Base-by-base conservation (phyloP, 1,284 basidiomycete species). In the Veloboletus limbatus region DNA sequence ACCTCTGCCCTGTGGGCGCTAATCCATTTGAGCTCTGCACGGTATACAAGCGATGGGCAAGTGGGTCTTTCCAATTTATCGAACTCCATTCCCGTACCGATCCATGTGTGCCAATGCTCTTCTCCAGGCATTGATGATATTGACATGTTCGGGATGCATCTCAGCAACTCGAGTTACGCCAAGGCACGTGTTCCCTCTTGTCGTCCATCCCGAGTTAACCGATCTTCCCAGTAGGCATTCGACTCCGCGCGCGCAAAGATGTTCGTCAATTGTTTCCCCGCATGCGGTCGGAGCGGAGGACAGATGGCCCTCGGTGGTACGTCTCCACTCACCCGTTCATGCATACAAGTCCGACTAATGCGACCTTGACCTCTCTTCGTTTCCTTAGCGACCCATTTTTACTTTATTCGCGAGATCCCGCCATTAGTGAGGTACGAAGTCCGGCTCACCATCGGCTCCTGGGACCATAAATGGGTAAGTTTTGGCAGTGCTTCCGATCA, bases 381-480 rank as follows among this genome's bases (percentile, higher is more conserved):
- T 38, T 25, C 3, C n/a, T 11, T 51, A 84, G 87, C 77, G 2
- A 83, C 85, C 0, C 82, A 90, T 62, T 91, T 78, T 62, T 72
- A 78, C 51, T 92, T 86, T 66, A 67, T 90, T 39, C 79, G 81
- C 35, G 91, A 94, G 69, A 91, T 94, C 34, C 82, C 89, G 0
- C 81, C 91, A 38, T 70, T 88, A 13, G 61, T 76, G 2, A 65
- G 66, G 7, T 94, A 90, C 57, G 81, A 90, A 63, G 77, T 93
- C 27, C 76, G 86, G 43, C 65, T 80, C n/a, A 73, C 67, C 25
- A 67, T 88, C 14, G 84, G 71, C 5, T 75, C 81, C 3, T 94
- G 89, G 88, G 91, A 92, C 49, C 72, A 84, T 40, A 94, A 94
- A 78, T 93, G 91, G 91, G 86, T 90, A 53, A 39, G 53, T 16